Conservation (phyloP, 140 eudicot species). For the Flaveria floridana region DNA sequence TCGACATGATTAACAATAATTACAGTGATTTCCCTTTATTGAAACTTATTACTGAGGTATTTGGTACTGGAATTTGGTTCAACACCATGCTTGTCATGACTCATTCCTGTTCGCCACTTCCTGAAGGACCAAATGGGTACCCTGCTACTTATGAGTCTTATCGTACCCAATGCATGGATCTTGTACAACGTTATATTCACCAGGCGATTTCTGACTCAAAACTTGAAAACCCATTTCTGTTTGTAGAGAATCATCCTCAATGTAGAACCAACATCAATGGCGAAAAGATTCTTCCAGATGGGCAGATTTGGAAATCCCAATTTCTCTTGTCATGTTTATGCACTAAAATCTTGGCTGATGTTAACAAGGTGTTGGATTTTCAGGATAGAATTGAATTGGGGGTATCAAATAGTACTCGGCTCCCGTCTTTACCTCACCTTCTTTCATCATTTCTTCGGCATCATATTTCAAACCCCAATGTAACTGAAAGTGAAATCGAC, state of each 20-base stretch:
- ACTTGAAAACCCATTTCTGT: conserved; percentile 74
- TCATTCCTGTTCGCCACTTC: conserved; percentile 75
- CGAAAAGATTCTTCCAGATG: conserved; percentile 84
- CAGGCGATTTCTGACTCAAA: conserved; percentile 72
- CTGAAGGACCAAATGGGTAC: conserved; percentile 78
- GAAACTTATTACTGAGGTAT: conserved; percentile 74
- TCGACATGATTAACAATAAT: conserved; percentile 56
- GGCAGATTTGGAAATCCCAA: conserved; percentile 81
- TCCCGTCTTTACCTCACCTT: conserved; percentile 87
- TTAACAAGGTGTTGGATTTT: conserved; percentile 59
- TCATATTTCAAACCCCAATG: conserved; percentile 45
- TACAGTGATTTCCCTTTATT: conserved; percentile 75
- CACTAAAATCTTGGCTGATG: conserved; percentile 87
- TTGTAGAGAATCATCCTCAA: conserved; percentile 78
- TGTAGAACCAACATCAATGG: conserved; percentile 63
- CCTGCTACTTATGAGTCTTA: conserved; percentile 74
- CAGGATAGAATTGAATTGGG: conserved; percentile 72
- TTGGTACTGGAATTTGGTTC: conserved; percentile 94
- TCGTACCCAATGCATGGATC: conserved; percentile 55
- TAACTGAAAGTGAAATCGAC: conserved; percentile 45
- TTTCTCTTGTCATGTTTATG: conserved; percentile 72
- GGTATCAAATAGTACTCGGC: conserved; percentile 40
- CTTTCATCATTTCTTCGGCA: conserved; percentile 82
- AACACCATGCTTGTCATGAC: conserved; percentile 94
- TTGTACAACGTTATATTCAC: conserved; percentile 75